phyloP scores from a whole-genome alignment of 495 filamentous ascomycete species.

The Penicillium bialowiezense region DNA sequence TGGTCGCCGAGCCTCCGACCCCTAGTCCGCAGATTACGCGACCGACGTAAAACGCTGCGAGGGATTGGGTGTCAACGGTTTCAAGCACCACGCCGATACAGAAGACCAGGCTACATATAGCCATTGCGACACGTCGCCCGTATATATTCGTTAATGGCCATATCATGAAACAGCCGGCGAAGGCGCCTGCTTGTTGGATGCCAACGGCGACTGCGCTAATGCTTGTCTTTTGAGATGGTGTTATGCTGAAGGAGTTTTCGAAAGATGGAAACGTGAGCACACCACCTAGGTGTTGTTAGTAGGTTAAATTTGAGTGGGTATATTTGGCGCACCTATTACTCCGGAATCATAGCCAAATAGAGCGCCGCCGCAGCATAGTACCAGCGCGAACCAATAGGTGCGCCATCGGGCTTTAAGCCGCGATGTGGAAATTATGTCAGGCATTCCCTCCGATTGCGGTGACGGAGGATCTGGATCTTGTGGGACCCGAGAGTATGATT shows the following conservation, averaged over 20 bases:
- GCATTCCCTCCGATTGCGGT: slow-evolving; percentile 19
- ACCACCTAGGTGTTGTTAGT: slow-evolving; percentile 31
- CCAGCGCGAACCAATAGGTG: slow-evolving; percentile 52
- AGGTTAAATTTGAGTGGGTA: background rate
- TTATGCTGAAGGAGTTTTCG: slow-evolving; percentile 39
- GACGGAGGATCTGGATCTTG: background rate
- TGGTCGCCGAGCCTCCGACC: slow-evolving; percentile 53
- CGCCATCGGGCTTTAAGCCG: slow-evolving; percentile 34
- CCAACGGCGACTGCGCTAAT: slow-evolving; percentile 46
- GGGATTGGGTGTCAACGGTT: slow-evolving; percentile 39
- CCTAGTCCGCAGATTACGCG: slow-evolving; percentile 56
- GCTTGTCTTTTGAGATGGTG: slow-evolving; percentile 29
- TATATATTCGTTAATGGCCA: slow-evolving; percentile 47
- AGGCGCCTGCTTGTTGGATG: slow-evolving; percentile 45
- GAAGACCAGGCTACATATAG: slow-evolving; percentile 44
- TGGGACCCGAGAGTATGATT: slow-evolving; percentile 1
- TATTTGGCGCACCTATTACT: slow-evolving; percentile 34
- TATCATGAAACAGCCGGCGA: slow-evolving; percentile 47
- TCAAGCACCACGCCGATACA: slow-evolving; percentile 46
- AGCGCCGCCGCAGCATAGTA: slow-evolving; percentile 44
- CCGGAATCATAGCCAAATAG: slow-evolving; percentile 47
- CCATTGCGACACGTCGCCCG: slow-evolving; percentile 45
- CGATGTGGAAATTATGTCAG: background rate
- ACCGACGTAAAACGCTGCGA: slow-evolving; percentile 42
- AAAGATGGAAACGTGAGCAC: slow-evolving; percentile 48